Conservation (phyloP, 1,284 basidiomycete species). For the Cryptococcus floricola region DNA sequence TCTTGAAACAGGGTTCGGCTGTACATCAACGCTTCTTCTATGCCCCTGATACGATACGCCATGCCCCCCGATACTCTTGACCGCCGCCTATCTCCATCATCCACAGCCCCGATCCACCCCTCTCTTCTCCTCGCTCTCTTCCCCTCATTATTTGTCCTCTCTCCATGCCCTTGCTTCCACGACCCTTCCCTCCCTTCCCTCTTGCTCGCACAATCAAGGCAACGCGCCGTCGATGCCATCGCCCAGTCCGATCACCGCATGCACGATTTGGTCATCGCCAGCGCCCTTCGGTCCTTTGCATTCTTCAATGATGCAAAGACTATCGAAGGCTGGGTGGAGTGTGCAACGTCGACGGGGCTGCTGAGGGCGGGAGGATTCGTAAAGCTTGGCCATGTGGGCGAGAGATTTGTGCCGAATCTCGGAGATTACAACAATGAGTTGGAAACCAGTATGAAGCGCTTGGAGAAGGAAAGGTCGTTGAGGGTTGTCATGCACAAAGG, state of each 20-base stretch:
- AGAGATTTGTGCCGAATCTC: constrained; percentile 14
- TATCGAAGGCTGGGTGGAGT: constrained; percentile 41
- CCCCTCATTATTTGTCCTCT: constrained; percentile 19
- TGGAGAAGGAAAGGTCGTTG: constrained; percentile 18
- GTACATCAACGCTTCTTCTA: constrained; percentile 16
- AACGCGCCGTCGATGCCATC: constrained; percentile 21
- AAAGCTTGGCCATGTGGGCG: constrained; percentile 31
- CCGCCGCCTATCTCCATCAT: constrained; percentile 20
- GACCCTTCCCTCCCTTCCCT: constrained; percentile 11
- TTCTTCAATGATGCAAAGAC: constrained; percentile 28
- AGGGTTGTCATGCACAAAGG: constrained; percentile 25
- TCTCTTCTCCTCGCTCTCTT: constrained; percentile 32
- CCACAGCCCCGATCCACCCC: constrained; percentile 29
- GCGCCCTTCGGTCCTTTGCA: constrained; percentile 20
- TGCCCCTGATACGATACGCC: constrained; percentile 16
- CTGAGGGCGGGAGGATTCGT: constrained; percentile 30
- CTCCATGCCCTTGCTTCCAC: constrained; percentile 18
- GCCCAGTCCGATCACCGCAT: constrained; percentile 28
- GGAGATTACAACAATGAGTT: background rate
- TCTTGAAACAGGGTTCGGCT: constrained; percentile 22
- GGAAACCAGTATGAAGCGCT: constrained; percentile 5
- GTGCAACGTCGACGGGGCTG: constrained; percentile 16
- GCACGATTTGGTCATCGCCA: constrained; percentile 36
- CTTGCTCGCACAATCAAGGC: constrained; percentile 23
- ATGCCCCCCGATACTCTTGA: constrained; percentile 25